These are phyloP conservation scores for Rhodotorula graminis DNA, from an alignment of 768 basidiomycete genomes.

Conservation along the genomic window DNA sequence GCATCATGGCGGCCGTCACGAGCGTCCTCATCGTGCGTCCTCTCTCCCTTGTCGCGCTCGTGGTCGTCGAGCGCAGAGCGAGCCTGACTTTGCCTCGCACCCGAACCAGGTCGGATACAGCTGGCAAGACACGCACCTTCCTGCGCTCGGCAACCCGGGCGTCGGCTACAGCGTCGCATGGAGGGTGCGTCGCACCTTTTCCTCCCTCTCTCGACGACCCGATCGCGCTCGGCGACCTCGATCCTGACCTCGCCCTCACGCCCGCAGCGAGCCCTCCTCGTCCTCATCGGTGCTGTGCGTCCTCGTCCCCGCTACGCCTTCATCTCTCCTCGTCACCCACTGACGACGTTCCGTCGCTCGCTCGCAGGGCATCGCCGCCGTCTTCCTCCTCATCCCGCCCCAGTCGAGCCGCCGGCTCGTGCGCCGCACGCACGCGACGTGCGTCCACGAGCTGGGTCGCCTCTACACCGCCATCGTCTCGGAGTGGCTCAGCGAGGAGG, in stretches of 20 bases:
- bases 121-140: slow-evolving; percentile 56
- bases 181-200: slow-evolving; percentile 1
- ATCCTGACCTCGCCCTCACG: background rate
- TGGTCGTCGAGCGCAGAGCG: too few relatives aligned
- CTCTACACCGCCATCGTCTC: slow-evolving; percentile 22
- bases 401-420: slow-evolving; percentile 46
- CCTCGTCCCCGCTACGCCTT: too few relatives aligned
- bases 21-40: slow-evolving; percentile 41
- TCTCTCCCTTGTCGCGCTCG: too few relatives aligned
- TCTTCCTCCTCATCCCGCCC: slow-evolving; percentile 56
- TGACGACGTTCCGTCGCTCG: background rate
- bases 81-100: too few relatives aligned
- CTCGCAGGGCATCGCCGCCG: slow-evolving; percentile 53
- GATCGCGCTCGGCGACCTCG: too few relatives aligned
- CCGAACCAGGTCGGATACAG: slow-evolving; percentile 56
- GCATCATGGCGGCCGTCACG: slow-evolving; percentile 46
- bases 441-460: slow-evolving; percentile 12
- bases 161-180: slow-evolving; percentile 47
- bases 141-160: slow-evolving; percentile 53
- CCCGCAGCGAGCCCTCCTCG: slow-evolving; percentile 49
- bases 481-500: slow-evolving; percentile 20
- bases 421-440: slow-evolving; percentile 22
- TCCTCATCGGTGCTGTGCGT: slow-evolving; percentile 51
- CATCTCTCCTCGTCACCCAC: background rate
- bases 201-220: background rate